These are phyloP conservation scores for Microbotryomycetes sp. DNA, from an alignment of 1,284 basidiomycete species.

Conservation along the genomic window DNA sequence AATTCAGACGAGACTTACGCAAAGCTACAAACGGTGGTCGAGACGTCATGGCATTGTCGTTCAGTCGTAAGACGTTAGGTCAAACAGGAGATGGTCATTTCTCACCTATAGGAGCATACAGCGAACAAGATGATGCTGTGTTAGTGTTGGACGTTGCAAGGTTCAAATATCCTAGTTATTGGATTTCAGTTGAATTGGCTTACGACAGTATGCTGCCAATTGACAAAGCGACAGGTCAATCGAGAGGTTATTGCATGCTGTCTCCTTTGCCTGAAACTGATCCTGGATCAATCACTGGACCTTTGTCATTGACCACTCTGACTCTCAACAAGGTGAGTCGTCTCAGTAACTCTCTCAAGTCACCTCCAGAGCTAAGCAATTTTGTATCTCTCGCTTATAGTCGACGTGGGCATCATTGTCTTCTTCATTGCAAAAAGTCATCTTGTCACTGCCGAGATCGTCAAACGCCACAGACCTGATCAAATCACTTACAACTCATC, in stretches of 20 bases:
- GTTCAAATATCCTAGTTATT: constrained; percentile 32
- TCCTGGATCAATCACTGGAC: constrained; percentile 11
- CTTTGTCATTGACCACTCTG: constrained; percentile 27
- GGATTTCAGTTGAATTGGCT: constrained; percentile 20
- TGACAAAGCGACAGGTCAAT: constrained; percentile 35
- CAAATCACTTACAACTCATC: constrained; percentile 1
- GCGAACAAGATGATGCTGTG: constrained; percentile 27
- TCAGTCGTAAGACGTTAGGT: constrained; percentile 30
- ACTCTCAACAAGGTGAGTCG: constrained; percentile 33
- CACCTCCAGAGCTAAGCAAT: not conserved
- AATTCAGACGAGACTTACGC: constrained; percentile 31
- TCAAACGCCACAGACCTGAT: constrained; percentile 6
- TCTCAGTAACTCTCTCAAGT: too few relatives aligned
- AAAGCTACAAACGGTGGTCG: not conserved
- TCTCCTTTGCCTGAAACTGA: constrained; percentile 9
- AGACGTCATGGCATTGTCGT: constrained; percentile 33
- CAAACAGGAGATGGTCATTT: constrained; percentile 39
- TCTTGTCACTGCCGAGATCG: constrained; percentile 8
- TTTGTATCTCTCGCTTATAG: constrained; percentile 1
- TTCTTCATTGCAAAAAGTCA: constrained; percentile 6
- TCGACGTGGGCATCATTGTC: constrained; percentile 24
- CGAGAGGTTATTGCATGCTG: constrained; percentile 35
- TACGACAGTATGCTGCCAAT: constrained; percentile 34
- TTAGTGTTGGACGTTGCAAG: constrained; percentile 37
- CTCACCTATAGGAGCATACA: constrained; percentile 32